Evolutionary conservation across 2,329 filamentous ascomycete genomes (phyloP).

Genomic region (Pseudogymnoascus verrucosus): DNA sequence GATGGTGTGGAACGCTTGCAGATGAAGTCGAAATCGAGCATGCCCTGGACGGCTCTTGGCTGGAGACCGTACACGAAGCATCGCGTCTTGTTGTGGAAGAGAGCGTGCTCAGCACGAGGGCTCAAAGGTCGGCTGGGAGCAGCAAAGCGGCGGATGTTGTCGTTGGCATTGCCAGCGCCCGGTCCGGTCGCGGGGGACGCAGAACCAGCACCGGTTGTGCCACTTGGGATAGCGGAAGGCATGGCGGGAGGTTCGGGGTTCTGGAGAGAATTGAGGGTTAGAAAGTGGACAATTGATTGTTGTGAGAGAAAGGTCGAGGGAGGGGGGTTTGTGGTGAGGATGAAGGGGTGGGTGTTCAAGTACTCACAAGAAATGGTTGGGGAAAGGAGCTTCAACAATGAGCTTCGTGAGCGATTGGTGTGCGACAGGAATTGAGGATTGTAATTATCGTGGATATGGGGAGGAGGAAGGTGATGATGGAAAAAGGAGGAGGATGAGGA

Average conservation of each 20-base stretch:
- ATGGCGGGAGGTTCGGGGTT: constrained; percentile 19
- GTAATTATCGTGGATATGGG: background rate
- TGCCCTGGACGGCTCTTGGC: constrained; percentile 83
- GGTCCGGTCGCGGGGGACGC: constrained; percentile 42
- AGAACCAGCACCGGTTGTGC: constrained; percentile 39
- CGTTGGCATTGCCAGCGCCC: constrained; percentile 57
- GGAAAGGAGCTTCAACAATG: constrained; percentile 2
- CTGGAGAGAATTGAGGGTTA: constrained; percentile 11
- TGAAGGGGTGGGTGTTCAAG: background rate
- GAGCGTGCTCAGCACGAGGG: constrained; percentile 77
- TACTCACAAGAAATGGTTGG: constrained; percentile 1
- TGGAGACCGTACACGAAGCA: constrained; percentile 99
- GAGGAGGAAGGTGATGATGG: background rate
- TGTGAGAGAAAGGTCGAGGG: background rate
- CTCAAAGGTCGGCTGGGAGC: constrained; percentile 88
- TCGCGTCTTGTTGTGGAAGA: constrained; percentile 99
- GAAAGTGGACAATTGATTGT: constrained; percentile 8
- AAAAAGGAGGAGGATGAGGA: background rate
- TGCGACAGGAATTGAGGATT: constrained; percentile 2
- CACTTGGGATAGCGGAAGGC: constrained; percentile 35
- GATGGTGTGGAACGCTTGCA: constrained; percentile 97
- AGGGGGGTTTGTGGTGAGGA: background rate
- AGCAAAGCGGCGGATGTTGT: constrained; percentile 96
- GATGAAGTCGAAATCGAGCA: constrained; percentile 99
- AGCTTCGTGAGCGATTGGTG: background rate